Base-by-base conservation (phyloP, 2,329 filamentous ascomycete genomes). In the Colletotrichum paranaense region DNA sequence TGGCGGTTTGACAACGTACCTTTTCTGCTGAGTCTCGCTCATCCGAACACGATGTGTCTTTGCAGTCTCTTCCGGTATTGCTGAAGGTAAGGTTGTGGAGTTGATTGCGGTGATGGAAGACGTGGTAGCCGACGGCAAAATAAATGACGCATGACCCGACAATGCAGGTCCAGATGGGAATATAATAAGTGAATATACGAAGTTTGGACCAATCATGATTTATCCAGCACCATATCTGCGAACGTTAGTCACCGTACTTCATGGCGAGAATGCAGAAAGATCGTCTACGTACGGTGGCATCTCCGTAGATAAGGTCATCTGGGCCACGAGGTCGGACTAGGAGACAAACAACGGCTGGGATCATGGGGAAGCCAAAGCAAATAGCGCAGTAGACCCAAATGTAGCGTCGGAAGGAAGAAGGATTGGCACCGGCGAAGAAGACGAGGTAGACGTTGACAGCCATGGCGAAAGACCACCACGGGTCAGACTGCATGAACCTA, bases 401-500 rank as follows among this genome's bases (percentile, higher is more conserved):
- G 80, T 93, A 93, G 59, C 88, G 88, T n/a, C 89, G 88, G 78
- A 95, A 95, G 64, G 93, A 91, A 8, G 92, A 92, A 0, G 89
- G 88, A 59, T 86, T 89, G 60, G 87, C 86, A n/a, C 87, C 85
- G 76, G 87, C 88, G 81, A 90, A 91, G 79, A 91, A 91, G 72
- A 91, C 89, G 64, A 95, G 87, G 77, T 93, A 94, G 74, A 96
- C 94, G 78, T 96, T 97, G 79, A 92, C 86, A 3, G 94, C 93
- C 94, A 97, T 96, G 75, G 92, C 92, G 67, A 95, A 89, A 0
- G 93, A 93, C 93, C 92, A 95, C 83, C 93, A 88, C 0, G 92
- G 91, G 81, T 94, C 92, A 5, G 92, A 92, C 76, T 93, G 92
- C 89, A 94, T 93, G 81, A 94, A 95, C 90, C 92, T 94, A 75